phyloP scores from a whole-genome alignment of 306 rosid species.

The Pyrus betulifolia region DNA sequence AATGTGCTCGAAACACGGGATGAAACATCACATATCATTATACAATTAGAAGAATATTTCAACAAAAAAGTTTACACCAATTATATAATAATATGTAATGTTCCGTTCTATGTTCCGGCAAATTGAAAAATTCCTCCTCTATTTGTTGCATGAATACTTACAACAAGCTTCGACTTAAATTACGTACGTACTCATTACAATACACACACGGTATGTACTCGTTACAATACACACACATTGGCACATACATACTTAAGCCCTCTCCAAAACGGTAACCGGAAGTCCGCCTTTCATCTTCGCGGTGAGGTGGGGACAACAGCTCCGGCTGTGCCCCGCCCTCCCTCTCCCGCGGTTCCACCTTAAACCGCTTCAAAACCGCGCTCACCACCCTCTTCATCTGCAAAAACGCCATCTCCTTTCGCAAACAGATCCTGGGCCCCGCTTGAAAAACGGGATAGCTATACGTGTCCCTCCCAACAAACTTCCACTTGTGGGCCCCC shows the following conservation, averaged over 20 bases:
- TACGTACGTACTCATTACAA: too few species aligned
- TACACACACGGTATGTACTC: too few species aligned
- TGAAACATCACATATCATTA: too few species aligned
- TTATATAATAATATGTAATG: too few species aligned
- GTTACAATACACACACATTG: background rate
- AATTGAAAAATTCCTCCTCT: too few species aligned
- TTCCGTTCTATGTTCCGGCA: too few species aligned
- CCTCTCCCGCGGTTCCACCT: constrained; percentile 31
- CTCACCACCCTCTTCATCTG: constrained; percentile 70
- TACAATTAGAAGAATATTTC: too few species aligned
- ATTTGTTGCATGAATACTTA: too few species aligned
- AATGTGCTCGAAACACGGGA: fast-evolving
- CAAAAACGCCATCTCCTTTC: constrained; percentile 79
- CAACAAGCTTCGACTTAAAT: too few species aligned
- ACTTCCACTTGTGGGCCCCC: constrained; percentile 30
- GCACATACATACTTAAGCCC: constrained; percentile 2
- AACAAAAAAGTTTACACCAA: too few species aligned
- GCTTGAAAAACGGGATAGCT: constrained; percentile 69
- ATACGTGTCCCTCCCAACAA: constrained; percentile 42
- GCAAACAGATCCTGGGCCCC: constrained; percentile 69
- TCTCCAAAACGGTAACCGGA: constrained; percentile 38
- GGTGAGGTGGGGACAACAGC: constrained; percentile 31
- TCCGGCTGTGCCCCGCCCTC: constrained; percentile 26
- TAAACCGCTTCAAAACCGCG: constrained; percentile 37
- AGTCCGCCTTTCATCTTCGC: constrained; percentile 56